A percentile compares a stretch with the other conserved stretches of the same genome.
phyloP scores from a whole-genome alignment of 2,329 filamentous ascomycete species.

The Cordyceps cateniannulata region DNA sequence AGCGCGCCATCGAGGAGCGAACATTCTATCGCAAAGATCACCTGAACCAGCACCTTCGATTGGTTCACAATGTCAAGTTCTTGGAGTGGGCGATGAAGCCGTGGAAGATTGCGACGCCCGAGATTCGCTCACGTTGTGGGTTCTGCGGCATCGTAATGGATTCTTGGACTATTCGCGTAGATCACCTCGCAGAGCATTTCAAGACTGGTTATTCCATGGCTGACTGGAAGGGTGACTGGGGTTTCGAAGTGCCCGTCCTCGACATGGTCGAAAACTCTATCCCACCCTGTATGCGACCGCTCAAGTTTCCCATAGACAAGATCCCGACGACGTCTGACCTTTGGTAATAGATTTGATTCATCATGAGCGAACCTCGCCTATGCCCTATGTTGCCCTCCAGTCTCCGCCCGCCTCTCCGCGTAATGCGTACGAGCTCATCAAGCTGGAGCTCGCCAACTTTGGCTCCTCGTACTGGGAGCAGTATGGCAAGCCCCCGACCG shows the following conservation, averaged over 20 bases:
- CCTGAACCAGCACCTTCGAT: slow-evolving; percentile 57
- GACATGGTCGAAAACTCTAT: slow-evolving; percentile 62
- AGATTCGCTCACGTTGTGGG: slow-evolving; percentile 58
- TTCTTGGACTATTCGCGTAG: slow-evolving; percentile 53
- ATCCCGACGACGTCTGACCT: slow-evolving; percentile 33
- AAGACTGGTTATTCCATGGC: slow-evolving; percentile 60
- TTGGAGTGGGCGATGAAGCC: slow-evolving; percentile 57
- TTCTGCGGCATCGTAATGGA: slow-evolving; percentile 58
- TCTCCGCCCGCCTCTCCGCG: slow-evolving; percentile 40
- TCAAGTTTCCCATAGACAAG: slow-evolving; percentile 30
- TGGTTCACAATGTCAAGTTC: slow-evolving; percentile 58
- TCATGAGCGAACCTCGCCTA: slow-evolving; percentile 51
- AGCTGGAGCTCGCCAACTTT: slow-evolving; percentile 50
- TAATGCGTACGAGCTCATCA: slow-evolving; percentile 56
- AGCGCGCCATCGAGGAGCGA: slow-evolving; percentile 54
- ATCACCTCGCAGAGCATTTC: slow-evolving; percentile 63
- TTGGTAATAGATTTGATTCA: slow-evolving; percentile 54
- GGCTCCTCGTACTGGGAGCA: slow-evolving; percentile 37
- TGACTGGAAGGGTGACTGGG: slow-evolving; percentile 65
- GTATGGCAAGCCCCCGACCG: slow-evolving; percentile 35
- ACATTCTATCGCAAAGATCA: slow-evolving; percentile 64
- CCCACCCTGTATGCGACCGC: slow-evolving; percentile 51
- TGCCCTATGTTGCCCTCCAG: slow-evolving; percentile 45
- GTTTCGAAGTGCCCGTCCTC: slow-evolving; percentile 55
- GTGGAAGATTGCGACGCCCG: slow-evolving; percentile 54